These are phyloP conservation scores for Vigna hirtella DNA, from an alignment of 306 rosid genomes.

Conservation along the genomic window DNA sequence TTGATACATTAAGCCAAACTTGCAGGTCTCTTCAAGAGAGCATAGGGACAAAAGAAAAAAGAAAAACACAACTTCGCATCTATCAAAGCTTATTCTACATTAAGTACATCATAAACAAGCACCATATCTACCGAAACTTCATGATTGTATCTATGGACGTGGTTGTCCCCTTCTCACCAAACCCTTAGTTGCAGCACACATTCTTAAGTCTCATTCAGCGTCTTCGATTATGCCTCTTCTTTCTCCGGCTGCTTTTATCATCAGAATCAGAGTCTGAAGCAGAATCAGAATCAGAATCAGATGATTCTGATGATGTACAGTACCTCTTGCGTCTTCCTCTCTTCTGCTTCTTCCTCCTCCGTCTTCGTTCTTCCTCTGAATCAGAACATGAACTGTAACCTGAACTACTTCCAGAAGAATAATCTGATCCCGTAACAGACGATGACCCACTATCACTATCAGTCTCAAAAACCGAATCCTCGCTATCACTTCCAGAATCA, in stretches of 20 bases:
- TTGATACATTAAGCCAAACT: constrained; percentile 38
- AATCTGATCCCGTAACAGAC: constrained; percentile 77
- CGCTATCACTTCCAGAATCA: constrained; percentile 74
- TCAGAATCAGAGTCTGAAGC: constrained; percentile 87
- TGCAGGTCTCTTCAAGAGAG: constrained; percentile 31
- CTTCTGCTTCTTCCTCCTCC: constrained; percentile 72
- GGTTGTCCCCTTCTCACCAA: constrained; percentile 15
- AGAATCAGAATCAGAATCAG: constrained; percentile 65
- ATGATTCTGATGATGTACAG: constrained; percentile 84
- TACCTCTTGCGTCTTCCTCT: constrained; percentile 64
- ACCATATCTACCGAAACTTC: constrained; percentile 15
- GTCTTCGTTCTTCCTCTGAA: constrained; percentile 80
- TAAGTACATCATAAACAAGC: constrained; percentile 34
- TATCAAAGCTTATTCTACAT: constrained; percentile 44
- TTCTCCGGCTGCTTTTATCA: constrained; percentile 67
- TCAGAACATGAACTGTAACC: constrained; percentile 81
- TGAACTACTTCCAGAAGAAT: constrained; percentile 80
- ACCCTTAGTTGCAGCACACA: constrained; percentile 21
- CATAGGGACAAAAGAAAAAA: neutral
- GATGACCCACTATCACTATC: constrained; percentile 85
- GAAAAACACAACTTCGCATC: constrained; percentile 24
- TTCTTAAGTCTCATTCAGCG: constrained; percentile 43
- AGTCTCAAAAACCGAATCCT: constrained; percentile 94
- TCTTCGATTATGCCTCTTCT: constrained; percentile 71
- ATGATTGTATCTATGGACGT: constrained; percentile 6